phyloP scores from a whole-genome alignment of 2,329 filamentous ascomycete species.

The Epichloe festucae region DNA sequence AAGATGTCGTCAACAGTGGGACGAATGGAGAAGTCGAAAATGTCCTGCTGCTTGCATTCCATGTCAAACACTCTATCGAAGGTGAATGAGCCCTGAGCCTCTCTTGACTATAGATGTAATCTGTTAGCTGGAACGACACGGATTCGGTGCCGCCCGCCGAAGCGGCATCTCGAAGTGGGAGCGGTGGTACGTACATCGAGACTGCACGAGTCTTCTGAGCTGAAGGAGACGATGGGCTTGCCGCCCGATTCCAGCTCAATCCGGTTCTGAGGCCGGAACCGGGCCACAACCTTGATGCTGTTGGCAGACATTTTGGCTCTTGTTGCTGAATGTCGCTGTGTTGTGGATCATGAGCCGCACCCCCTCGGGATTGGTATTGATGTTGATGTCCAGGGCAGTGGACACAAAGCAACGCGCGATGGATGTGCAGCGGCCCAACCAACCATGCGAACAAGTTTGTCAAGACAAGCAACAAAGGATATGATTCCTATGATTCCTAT shows the following conservation, averaged over 20 bases:
- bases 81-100: conserved; percentile 77
- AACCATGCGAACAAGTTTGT: neutral
- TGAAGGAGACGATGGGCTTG: conserved; percentile 81
- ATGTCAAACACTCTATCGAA: conserved; percentile 98
- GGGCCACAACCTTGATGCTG: conserved; percentile 82
- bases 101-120: conserved; percentile 49
- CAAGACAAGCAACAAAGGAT: neutral
- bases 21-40: conserved; percentile 96
- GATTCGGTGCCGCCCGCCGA: neutral
- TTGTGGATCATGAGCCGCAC: conserved; percentile 7
- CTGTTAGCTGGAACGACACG: conserved; percentile 12
- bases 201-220: conserved; percentile 75
- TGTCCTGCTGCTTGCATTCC: conserved; percentile 76
- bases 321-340: conserved; percentile 2
- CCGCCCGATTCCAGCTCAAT: conserved; percentile 82
- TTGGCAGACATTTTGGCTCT: conserved; percentile 42
- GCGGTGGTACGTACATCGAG: conserved; percentile 48
- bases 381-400: conserved; percentile 1
- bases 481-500: too few relatives aligned
- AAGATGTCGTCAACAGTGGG: conserved; percentile 95
- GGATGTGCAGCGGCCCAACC: neutral
- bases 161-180: neutral
- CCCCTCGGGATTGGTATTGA: conserved; percentile 2
- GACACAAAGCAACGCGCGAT: neutral
- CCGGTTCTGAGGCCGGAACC: conserved; percentile 95